Base-by-base conservation (phyloP, 805 yeast genomes). In the Spencermartinsiella europaea region DNA sequence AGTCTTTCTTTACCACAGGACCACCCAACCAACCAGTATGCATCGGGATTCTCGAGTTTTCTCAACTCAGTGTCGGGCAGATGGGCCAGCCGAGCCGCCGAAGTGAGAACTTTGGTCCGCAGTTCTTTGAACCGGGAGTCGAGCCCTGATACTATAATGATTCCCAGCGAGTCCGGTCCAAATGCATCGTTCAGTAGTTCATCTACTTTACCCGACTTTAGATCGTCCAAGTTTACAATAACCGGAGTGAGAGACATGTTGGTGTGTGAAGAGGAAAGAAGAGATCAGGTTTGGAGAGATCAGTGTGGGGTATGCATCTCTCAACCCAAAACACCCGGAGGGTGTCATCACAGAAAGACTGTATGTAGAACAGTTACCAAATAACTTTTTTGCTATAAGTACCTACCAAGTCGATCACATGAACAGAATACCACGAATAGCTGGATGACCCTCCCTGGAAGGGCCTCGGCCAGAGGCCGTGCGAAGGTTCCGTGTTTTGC, bases 1-100 rank as follows among this genome's bases (percentile, higher is more conserved):
- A 79, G 65, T 28, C 60, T 69, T 53, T 79, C 84, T 44, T 71
- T 73, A 0, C 83, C 83, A 20, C 77, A 59, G 5, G 83, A 77
- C 83, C 83, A 79, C 1, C 83, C 85, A 1, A 75, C 73, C 5
- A 77, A 62, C 75, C 79, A 79, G 51, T 60, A 64, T 0, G 78
- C 71, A 43, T 75, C 79, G 15, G 73, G 74, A 20, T 64, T 65
- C 53, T 77, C 82, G 44, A 78, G 63, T 15, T 51, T 39, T 2
- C 55, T 58, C 31, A 78, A 61, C 7, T 61, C 58, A 2, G 56
- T 56, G 5, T 44, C 45, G 0, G 75, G 68, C 2, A 74, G 63
- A 34, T 60, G 61, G 16, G 77, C 76, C 21, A 78, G 61, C 21
- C 58, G 55, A 2, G 75, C 65, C 2, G 77, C 73, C 37, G 68